These are phyloP conservation scores for Fulvia fulva DNA, from an alignment of 2,329 filamentous ascomycete species.

Conservation along the genomic window DNA sequence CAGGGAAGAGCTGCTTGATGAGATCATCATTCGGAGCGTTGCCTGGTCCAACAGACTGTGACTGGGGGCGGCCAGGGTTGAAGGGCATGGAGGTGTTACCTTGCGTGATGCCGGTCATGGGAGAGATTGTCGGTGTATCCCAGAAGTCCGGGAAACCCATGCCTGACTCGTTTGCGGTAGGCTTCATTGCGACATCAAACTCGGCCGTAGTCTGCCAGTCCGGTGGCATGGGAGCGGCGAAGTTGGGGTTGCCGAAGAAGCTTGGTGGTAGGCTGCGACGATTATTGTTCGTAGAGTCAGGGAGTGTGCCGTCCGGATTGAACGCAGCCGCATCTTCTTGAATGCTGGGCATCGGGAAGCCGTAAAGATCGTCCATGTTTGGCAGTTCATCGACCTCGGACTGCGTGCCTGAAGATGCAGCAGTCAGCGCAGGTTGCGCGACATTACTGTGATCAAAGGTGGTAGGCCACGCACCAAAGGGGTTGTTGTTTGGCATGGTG, in stretches of 20 bases:
- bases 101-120: conserved; percentile 13
- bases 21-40: conserved; percentile 30
- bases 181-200: conserved; percentile 14
- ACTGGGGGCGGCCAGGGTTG: conserved; percentile 21
- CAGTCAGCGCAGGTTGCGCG: conserved; percentile 36
- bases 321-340: conserved; percentile 26
- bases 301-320: conserved; percentile 9
- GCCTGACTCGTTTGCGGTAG: conserved; percentile 6
- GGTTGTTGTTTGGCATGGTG: conserved; percentile 30
- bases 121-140: conserved; percentile 21
- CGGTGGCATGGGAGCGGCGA: conserved; percentile 13
- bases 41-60: conserved; percentile 27
- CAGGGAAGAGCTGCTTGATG: conserved; percentile 32
- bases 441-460: conserved; percentile 21
- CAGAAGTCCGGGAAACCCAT: conserved; percentile 19
- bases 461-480: conserved; percentile 32
- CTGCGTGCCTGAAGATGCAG: conserved; percentile 37
- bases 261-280: conserved; percentile 31
- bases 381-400: conserved; percentile 37
- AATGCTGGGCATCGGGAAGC: conserved; percentile 31
- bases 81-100: conserved; percentile 12
- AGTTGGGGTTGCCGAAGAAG: conserved; percentile 30
- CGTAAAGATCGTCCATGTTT: conserved; percentile 31
- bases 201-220: conserved; percentile 20
- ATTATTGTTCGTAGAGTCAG: conserved; percentile 20